These are phyloP conservation scores for Gossypium trilobum DNA, from an alignment of 441 rosid species.

Conservation along the genomic window DNA sequence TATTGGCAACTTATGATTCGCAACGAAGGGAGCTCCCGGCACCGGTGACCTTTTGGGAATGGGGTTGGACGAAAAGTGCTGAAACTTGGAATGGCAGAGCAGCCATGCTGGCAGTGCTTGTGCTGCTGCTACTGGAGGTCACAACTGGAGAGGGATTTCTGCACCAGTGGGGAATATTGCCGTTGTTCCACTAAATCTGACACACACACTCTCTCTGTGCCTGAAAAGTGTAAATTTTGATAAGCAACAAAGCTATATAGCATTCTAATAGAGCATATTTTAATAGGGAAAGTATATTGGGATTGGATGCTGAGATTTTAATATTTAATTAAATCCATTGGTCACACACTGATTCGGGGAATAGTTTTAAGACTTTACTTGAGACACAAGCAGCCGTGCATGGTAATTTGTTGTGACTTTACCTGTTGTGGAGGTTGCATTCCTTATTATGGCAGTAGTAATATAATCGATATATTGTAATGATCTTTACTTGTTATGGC, in stretches of 20 bases:
- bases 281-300: background rate
- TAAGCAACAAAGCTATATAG: background rate
- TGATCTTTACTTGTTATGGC: background rate
- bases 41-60: slow-evolving; percentile 89
- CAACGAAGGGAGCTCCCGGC: slow-evolving; percentile 80
- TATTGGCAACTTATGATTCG: slow-evolving; percentile 80
- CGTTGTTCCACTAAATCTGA: slow-evolving; percentile 34
- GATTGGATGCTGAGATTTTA: background rate
- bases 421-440: background rate
- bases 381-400: background rate
- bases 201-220: background rate
- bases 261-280: background rate
- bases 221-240: background rate
- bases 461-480: background rate
- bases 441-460: background rate
- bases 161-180: slow-evolving; percentile 86
- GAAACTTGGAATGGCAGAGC: slow-evolving; percentile 99
- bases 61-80: slow-evolving; percentile 99
- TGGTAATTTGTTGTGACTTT: background rate
- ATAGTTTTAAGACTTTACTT: background rate
- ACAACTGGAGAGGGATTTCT: slow-evolving; percentile 89
- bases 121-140: slow-evolving; percentile 73
- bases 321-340: background rate
- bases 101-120: slow-evolving; percentile 92
- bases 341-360: background rate